Base-by-base conservation (phyloP, 805 yeast species). In the Cyberlindnera amylophila region DNA sequence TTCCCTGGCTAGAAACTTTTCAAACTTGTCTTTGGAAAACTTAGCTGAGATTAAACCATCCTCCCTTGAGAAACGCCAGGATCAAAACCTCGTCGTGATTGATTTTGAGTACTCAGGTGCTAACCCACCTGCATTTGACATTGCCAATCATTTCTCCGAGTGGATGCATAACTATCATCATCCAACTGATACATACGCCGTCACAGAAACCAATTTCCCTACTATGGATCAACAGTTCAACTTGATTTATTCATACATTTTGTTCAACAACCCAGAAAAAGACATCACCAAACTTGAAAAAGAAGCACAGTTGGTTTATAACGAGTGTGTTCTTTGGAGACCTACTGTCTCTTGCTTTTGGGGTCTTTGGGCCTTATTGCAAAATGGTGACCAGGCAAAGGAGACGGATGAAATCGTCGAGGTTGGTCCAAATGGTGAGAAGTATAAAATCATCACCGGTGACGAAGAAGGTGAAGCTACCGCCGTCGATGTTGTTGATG, bases 31-130 rank as follows among this genome's bases (percentile, higher is more conserved):
- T 3, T 36, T 57, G 14, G 59, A 58, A 13, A 49, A 51, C 21
- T 41, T 55, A 6, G 39, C 41, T 11, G 46, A 42, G 17, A 58
- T 67, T 37, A 62, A 64, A 30, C 71, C 71, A 24, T 52, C 70
- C 4, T 42, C 49, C 6, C 66, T 61, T 28, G 72, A 68, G 36
- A 62, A 61, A 44, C 55, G 67, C 42, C 81, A 78, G 54, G 90
- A 85, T 63, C 71, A 79, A 35, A 83, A 81, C 58, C 70, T 91
- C 45, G 96, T 86, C 10, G 99, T 93, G 10, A 93, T 93, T 57
- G 99, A 93, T 62, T 93, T 93, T 62, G 99, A 93, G 65, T 93
- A 91, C 62, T 81, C 96, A 0, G 97, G 96, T 1, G 81, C 95
- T 10, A 93, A 90, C 57, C 71, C 81, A 34, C 88, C 96, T 1